Percentiles rank a stretch among this genome's conserved stretches.
phyloP scores from a whole-genome alignment of 78 protist species.

The Polysphondylium violaceum region DNA sequence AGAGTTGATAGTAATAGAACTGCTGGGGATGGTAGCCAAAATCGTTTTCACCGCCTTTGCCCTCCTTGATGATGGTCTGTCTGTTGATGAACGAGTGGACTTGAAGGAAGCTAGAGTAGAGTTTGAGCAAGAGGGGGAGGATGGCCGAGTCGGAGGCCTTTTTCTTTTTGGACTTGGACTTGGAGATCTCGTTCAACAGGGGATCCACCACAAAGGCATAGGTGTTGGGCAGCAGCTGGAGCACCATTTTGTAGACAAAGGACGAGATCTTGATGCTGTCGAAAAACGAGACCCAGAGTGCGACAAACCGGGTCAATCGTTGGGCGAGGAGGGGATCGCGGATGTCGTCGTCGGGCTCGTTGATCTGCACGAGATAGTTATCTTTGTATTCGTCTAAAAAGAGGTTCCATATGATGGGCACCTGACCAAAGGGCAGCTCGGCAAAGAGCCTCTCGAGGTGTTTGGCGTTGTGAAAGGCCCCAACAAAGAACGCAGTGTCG shows the following conservation, averaged over 20 bases:
- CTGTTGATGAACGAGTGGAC: constrained; percentile 52
- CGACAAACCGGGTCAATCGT: neutral
- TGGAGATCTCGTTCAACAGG: constrained; percentile 1
- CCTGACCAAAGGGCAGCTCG: constrained; percentile 73
- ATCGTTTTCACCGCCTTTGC: constrained; percentile 29
- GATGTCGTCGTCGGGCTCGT: neutral
- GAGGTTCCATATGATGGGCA: constrained; percentile 52
- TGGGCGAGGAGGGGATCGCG: neutral
- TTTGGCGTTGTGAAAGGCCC: neutral
- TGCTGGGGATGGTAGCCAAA: constrained; percentile 66
- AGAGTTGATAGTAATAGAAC: constrained; percentile 46
- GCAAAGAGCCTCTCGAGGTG: neutral
- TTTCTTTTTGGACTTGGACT: neutral
- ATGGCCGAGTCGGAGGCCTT: neutral
- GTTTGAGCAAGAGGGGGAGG: neutral
- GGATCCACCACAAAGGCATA: constrained; percentile 4
- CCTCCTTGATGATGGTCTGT: constrained; percentile 21
- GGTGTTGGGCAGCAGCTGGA: constrained; percentile 8
- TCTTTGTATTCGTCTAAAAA: constrained; percentile 17
- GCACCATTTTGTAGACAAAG: constrained; percentile 12
- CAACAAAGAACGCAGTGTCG: too few species aligned
- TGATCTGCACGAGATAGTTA: constrained; percentile 7
- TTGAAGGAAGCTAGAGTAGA: constrained; percentile 49
- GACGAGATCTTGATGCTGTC: constrained; percentile 10
- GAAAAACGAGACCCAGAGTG: constrained; percentile 1